Evolutionary conservation across 345 rosid genomes (phyloP).

Genomic region (Passiflora organensis): DNA sequence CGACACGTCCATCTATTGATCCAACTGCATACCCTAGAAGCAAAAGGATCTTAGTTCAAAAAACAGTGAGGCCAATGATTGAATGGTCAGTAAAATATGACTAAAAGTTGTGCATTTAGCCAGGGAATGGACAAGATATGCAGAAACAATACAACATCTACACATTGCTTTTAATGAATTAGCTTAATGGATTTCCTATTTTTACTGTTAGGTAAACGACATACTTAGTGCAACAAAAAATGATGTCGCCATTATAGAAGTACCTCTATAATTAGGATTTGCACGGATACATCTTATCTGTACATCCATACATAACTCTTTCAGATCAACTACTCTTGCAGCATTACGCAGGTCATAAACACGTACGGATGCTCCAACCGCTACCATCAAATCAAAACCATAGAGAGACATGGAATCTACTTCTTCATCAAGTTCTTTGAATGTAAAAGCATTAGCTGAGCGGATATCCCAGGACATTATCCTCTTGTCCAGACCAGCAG

Average conservation of each 20-base stretch:
- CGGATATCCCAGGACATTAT: conserved; percentile 65
- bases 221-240: neutral
- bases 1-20: conserved; percentile 77
- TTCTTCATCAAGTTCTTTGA: conserved; percentile 35
- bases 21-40: conserved; percentile 82
- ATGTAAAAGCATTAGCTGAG: conserved; percentile 24
- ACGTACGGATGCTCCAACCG: conserved; percentile 51
- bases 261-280: conserved; percentile 51
- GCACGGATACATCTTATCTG: conserved; percentile 56
- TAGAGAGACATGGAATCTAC: conserved; percentile 64
- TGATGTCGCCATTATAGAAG: conserved; percentile 2
- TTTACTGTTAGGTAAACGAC: neutral
- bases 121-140: neutral
- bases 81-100: neutral
- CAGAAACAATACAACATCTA: neutral
- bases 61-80: neutral
- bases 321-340: conserved; percentile 41
- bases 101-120: neutral
- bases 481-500: conserved; percentile 77
- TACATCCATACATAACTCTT: conserved; percentile 43
- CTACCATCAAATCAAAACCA: conserved; percentile 57
- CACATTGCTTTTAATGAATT: neutral
- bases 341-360: conserved; percentile 64
- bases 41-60: neutral
- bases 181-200: too few relatives aligned